Evolutionary conservation across 2,329 filamentous ascomycete species (phyloP).

Genomic region (Fusarium chlamydosporum): DNA sequence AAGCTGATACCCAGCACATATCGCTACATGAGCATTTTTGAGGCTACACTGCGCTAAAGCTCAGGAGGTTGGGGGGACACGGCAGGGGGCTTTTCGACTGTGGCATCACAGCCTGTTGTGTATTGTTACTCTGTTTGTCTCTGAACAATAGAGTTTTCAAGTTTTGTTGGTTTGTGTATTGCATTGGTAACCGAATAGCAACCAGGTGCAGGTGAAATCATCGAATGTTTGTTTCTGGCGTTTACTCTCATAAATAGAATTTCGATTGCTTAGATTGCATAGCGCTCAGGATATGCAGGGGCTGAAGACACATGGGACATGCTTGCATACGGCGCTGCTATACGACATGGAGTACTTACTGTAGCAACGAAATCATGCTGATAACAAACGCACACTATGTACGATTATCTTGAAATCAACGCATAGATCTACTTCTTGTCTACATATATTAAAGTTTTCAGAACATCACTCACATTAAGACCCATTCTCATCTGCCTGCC

Average conservation of each 20-base stretch:
- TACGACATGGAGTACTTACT: slow-evolving; percentile 5
- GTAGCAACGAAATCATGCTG: not conserved
- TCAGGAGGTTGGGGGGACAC: slow-evolving; percentile 38
- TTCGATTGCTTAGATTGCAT: not conserved
- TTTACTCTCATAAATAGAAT: not conserved
- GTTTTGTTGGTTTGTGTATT: not conserved
- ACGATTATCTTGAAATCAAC: not conserved
- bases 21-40: slow-evolving; percentile 23
- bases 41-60: slow-evolving; percentile 25
- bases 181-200: not conserved
- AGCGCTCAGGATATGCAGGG: not conserved
- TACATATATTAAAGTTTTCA: not conserved
- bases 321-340: not conserved
- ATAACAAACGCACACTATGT: not conserved
- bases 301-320: not conserved
- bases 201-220: not conserved
- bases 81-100: slow-evolving; percentile 23
- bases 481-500: not conserved
- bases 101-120: slow-evolving; percentile 6
- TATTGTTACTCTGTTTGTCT: slow-evolving; percentile 11
- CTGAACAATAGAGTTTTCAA: not conserved
- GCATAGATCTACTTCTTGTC: not conserved
- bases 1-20: no score
- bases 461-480: not conserved
- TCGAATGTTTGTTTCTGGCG: not conserved